Evolutionary conservation across 208 protist species (phyloP).

Genomic region (Wallacemonas sp.): DNA sequence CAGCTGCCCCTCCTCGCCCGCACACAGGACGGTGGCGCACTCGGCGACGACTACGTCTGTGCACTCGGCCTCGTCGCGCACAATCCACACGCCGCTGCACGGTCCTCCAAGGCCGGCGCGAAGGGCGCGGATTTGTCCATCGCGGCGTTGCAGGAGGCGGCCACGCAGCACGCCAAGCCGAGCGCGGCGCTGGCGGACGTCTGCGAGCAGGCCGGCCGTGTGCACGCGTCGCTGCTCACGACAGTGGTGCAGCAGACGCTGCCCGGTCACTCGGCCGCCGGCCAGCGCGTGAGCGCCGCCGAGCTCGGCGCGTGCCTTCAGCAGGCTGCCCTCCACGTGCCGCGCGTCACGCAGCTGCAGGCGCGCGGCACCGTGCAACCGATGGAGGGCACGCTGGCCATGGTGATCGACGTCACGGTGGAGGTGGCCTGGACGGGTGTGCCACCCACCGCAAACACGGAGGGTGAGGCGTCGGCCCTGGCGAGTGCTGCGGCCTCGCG

Average conservation of each 20-base stretch:
- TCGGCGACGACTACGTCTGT: slow-evolving; percentile 12
- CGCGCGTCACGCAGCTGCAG: slow-evolving; percentile 22
- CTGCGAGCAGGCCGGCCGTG: slow-evolving; percentile 7
- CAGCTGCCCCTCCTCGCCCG: slow-evolving; percentile 43
- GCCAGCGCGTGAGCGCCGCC: slow-evolving; percentile 1
- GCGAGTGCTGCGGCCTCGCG: no score
- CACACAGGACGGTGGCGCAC: background rate
- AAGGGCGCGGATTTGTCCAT: background rate
- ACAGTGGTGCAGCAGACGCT: background rate
- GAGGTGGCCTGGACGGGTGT: slow-evolving; percentile 32
- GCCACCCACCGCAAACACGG: background rate
- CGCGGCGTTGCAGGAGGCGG: background rate
- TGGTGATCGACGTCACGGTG: slow-evolving; percentile 44
- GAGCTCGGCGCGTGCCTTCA: slow-evolving; percentile 4
- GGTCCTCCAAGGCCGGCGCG: background rate
- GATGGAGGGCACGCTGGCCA: slow-evolving; percentile 36
- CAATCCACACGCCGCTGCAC: background rate
- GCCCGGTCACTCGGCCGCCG: background rate
- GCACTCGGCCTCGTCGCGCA: background rate
- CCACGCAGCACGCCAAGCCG: background rate
- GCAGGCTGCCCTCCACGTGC: background rate
- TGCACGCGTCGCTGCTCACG: slow-evolving; percentile 2
- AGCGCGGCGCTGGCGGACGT: background rate
- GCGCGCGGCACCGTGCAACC: slow-evolving; percentile 43
- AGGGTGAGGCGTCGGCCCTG: slow-evolving; percentile 18